Base-by-base conservation (phyloP, 768 basidiomycete genomes). In the Mycena maculata region DNA sequence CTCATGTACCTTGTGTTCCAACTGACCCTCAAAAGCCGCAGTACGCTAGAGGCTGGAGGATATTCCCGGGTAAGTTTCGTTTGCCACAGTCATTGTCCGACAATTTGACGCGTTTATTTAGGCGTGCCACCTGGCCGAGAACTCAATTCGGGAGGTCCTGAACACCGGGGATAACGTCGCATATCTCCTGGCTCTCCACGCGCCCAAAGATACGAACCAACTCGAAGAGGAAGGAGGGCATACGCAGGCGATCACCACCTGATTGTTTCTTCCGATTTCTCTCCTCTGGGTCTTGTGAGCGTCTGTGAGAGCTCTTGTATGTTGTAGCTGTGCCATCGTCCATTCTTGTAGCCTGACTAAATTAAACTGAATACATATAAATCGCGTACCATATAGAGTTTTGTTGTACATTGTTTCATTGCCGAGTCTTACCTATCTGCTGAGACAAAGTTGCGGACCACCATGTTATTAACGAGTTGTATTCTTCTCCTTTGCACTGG, bases 61-160 rank as follows among this genome's bases (percentile, higher is more conserved):
- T 88, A 88, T 67, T 82, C 82, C 61, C 79, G 85, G 71, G 86
- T 88, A 73, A 69, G 86, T 61, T 42, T 36, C 4, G 12, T 31
- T 63, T 23, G 18, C n/a, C 45, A 25, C 42, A 4, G 23, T 16
- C 15, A 31, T 60, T 49, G 30, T 58, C 63, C 49, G 38, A 27
- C 28, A 39, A 41, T 30, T 44, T 69, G 27, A 56, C 56, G 39
- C 60, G 48, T 53, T 48, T 27, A 15, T 20, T 38, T 64, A 93
- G 91, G 87, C 88, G 4, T 92, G 91, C 72, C 84, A 88, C 67
- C 84, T 91, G 12, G 91, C 90, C 18, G 89, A 90, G 75, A 83
- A 86, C 63, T 94, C 93, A 2, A 90, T 94, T 50, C 80, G 83
- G 13, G 85, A 87, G 65, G 90, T 93, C 27, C 82, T 94, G 42